Conservation (phyloP, 2,329 filamentous ascomycete species). For the Sporothrix dimorphospora region DNA sequence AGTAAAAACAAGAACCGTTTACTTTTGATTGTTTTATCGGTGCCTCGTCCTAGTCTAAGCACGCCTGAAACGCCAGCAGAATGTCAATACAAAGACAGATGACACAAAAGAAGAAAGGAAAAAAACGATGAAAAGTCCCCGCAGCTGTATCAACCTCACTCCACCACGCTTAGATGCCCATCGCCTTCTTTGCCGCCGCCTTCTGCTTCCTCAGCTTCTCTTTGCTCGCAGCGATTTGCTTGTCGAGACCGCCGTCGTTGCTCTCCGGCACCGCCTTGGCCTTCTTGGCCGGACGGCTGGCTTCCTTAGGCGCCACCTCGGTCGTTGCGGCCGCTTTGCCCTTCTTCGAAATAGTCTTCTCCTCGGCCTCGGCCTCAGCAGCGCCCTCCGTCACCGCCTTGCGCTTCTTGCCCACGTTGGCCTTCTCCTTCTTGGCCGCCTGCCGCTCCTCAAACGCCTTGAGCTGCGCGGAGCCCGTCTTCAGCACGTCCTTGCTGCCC, state of each 20-base stretch:
- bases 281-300: slow-evolving; percentile 54
- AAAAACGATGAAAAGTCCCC: not conserved
- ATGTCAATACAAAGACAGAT: slow-evolving; percentile 9
- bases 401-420: slow-evolving; percentile 68
- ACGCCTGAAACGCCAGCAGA: slow-evolving; percentile 25
- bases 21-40: slow-evolving; percentile 20
- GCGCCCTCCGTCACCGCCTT: slow-evolving; percentile 50
- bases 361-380: slow-evolving; percentile 38
- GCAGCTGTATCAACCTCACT: not conserved
- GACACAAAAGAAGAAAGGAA: not conserved
- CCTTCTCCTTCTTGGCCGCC: slow-evolving; percentile 48
- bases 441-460: slow-evolving; percentile 46
- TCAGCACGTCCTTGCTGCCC: slow-evolving; percentile 70
- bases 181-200: slow-evolving; percentile 52
- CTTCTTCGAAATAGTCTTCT: slow-evolving; percentile 55
- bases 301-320: slow-evolving; percentile 57
- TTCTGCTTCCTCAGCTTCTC: slow-evolving; percentile 62
- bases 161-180: slow-evolving; percentile 27
- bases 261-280: slow-evolving; percentile 46
- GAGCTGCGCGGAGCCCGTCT: slow-evolving; percentile 53
- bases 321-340: slow-evolving; percentile 54
- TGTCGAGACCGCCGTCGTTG: slow-evolving; percentile 57
- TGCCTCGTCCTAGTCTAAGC: slow-evolving; percentile 24
- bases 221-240: slow-evolving; percentile 64
- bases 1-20: slow-evolving; percentile 28